Evolutionary conservation across 495 filamentous ascomycete species (phyloP), one percentile per base, ranked within the genome.

Genomic region (Haplographium delicatum): DNA sequence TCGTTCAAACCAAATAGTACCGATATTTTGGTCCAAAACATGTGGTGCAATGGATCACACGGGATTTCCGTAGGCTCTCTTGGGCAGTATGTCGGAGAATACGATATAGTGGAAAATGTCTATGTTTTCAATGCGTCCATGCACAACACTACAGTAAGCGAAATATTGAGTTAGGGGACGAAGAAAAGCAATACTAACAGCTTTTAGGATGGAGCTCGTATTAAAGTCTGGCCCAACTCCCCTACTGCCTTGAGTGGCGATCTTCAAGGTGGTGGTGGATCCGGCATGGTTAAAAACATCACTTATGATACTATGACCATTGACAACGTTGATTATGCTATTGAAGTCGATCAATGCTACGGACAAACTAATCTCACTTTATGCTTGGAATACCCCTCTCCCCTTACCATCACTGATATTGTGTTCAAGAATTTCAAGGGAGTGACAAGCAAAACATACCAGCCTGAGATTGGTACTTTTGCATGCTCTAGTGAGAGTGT

Each of bases 1-100:
- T 81, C 81, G 9, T 86, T 88, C 73, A 88, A 89, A 63, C 84
- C 84, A 1, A 88, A 88, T 62, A 81, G 74, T 62, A 86, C 82
- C n/a, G 72, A 88, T 46, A 81, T 89, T 45, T 67, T 89, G 5
- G 77, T 88, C 15, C 82, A 87, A 62, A 83, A 83, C 49, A 61
- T 89, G 16, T 68, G 71, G 47, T 89, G 85, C 65, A 83, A 82
- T 48, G 85, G 85, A 39, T 86, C 81, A 10, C 83, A 87, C 62
- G 83, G 83, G n/a, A 85, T 86, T 55, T 81, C 75, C 13, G 81
- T 87, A 30, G 83, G 83, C 18, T 82, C 78, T 15, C 70, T 87
- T 0, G 83, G 83, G 0, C 83, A 87, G 56, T 87, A 87, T 53
- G 51, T 64, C 3, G 79, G 75, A 23, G 72, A 79, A 48, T 72